phyloP scores from a whole-genome alignment of 2,329 filamentous ascomycete genomes.

The Gaeumannomyces sp. region DNA sequence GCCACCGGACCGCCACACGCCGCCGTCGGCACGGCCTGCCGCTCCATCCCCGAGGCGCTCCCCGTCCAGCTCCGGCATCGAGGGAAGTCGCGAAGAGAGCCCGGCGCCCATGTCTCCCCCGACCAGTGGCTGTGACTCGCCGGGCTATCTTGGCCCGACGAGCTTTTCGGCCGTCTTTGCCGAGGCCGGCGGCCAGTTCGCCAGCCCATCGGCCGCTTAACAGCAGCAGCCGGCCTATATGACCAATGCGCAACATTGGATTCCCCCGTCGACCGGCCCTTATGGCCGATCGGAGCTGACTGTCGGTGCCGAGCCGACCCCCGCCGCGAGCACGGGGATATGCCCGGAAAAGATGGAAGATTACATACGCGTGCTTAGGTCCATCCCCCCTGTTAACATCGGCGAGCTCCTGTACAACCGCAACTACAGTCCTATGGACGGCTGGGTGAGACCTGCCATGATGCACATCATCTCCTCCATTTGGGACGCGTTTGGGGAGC shows the following conservation, averaged over 20 bases:
- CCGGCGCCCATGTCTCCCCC: background rate
- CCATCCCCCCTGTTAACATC: background rate
- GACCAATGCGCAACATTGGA: background rate
- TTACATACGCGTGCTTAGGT: conserved; percentile 3
- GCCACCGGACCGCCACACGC: background rate
- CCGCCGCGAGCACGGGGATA: background rate
- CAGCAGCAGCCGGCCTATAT: background rate
- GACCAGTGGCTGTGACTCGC: background rate
- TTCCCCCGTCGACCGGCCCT: background rate
- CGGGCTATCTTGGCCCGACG: conserved; percentile 10
- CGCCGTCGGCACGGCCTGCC: background rate
- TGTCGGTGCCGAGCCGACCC: background rate
- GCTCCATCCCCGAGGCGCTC: background rate
- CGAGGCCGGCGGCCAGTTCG: conserved; percentile 4
- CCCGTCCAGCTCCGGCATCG: background rate
- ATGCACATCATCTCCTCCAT: conserved; percentile 6
- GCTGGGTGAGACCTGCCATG: conserved; percentile 2
- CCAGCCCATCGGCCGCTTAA: background rate
- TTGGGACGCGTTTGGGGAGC: background rate
- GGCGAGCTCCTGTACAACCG: background rate
- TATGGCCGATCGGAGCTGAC: background rate
- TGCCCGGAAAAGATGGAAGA: conserved; percentile 4
- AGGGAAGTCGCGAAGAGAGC: background rate
- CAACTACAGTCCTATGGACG: conserved; percentile 9
- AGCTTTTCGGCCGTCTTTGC: conserved; percentile 11